These are phyloP conservation scores for Stemphylium lycopersici DNA, from an alignment of 2,329 filamentous ascomycete genomes.

Conservation along the genomic window DNA sequence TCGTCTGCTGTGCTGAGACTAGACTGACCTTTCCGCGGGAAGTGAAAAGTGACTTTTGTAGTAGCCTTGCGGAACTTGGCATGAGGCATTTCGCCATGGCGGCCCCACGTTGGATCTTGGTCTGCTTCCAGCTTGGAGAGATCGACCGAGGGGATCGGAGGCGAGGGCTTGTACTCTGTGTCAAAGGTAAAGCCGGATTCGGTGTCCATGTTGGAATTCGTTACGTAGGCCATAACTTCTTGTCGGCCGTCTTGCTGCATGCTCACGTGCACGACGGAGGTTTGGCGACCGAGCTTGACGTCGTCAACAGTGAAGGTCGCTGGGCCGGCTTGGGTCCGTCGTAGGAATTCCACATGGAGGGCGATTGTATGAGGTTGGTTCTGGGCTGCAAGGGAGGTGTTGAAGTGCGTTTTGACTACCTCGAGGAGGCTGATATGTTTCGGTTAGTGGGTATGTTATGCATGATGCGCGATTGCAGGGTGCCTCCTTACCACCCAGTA, in stretches of 20 bases:
- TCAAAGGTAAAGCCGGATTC: constrained; percentile 64
- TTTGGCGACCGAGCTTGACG: constrained; percentile 68
- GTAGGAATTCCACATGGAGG: constrained; percentile 69
- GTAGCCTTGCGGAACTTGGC: constrained; percentile 57
- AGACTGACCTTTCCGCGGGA: constrained; percentile 56
- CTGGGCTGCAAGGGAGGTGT: constrained; percentile 61
- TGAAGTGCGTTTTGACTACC: constrained; percentile 65
- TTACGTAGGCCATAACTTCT: constrained; percentile 69
- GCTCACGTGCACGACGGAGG: constrained; percentile 67
- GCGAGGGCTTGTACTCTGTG: constrained; percentile 61
- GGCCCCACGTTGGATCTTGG: constrained; percentile 57
- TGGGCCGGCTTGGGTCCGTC: constrained; percentile 65
- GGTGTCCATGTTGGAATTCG: constrained; percentile 65
- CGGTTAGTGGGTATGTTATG: background rate
- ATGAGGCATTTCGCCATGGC: constrained; percentile 53
- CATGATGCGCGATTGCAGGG: background rate
- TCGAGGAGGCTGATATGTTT: constrained; percentile 57
- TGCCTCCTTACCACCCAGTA: constrained; percentile 53
- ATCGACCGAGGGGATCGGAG: constrained; percentile 52
- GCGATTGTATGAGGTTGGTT: constrained; percentile 68
- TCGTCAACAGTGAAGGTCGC: constrained; percentile 65
- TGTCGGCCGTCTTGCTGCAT: constrained; percentile 63
- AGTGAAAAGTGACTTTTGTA: constrained; percentile 58
- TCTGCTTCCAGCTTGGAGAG: constrained; percentile 51
- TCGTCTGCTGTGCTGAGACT: constrained; percentile 60